Conservation (phyloP, 1,284 basidiomycete species). For the Rhodofomes roseus region DNA sequence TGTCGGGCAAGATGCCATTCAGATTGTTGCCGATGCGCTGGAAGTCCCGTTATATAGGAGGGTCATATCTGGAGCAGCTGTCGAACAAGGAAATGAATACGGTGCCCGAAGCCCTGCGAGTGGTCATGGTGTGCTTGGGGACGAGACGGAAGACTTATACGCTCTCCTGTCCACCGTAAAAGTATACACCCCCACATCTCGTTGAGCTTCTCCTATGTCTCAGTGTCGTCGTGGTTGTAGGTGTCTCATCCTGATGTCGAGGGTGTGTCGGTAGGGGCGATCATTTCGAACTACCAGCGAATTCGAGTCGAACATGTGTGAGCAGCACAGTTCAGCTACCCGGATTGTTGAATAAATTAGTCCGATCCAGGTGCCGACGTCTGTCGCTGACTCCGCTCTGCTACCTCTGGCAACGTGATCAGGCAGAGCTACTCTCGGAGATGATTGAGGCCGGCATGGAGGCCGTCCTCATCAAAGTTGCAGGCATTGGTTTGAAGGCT, state of each 20-base stretch:
- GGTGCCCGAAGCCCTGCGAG: slow-evolving; percentile 55
- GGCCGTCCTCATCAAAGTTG: slow-evolving; percentile 92
- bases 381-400: slow-evolving; percentile 79
- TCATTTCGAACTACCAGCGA: slow-evolving; percentile 96
- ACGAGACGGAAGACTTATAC: slow-evolving; percentile 96
- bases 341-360: no score
- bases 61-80: slow-evolving; percentile 77
- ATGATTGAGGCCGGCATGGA: slow-evolving; percentile 84
- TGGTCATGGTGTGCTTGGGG: slow-evolving; percentile 58
- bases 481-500: slow-evolving; percentile 84
- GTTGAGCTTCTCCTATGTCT: neutral
- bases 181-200: slow-evolving; percentile 42
- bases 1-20: slow-evolving; percentile 93
- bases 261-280: slow-evolving; percentile 93
- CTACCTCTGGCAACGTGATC: slow-evolving; percentile 94
- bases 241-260: slow-evolving; percentile 76
- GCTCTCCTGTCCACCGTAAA: slow-evolving; percentile 77
- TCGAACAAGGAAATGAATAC: slow-evolving; percentile 86
- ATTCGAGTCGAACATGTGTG: slow-evolving; percentile 97
- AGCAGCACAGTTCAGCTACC: no score
- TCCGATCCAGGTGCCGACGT: slow-evolving; percentile 82
- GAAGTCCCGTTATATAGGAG: slow-evolving; percentile 84
- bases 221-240: slow-evolving; percentile 36
- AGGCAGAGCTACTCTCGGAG: slow-evolving; percentile 78
- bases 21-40: slow-evolving; percentile 83